Base-by-base conservation (phyloP, 441 rosid species). In the Erodium trifolium region DNA sequence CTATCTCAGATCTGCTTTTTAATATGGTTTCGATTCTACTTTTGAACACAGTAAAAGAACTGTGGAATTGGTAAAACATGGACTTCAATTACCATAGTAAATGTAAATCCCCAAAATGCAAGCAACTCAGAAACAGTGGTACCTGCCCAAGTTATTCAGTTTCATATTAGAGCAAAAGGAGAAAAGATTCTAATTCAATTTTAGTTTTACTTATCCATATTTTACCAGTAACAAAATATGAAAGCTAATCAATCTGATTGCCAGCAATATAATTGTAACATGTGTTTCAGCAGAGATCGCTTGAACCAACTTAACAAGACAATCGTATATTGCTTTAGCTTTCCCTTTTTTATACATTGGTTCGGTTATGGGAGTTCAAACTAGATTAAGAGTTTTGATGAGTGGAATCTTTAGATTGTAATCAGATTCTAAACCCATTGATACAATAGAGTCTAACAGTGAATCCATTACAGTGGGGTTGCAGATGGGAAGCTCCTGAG, bases 201-300 rank as follows among this genome's bases (percentile, higher is more conserved):
- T 35, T 45, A 5, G 45, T 57, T 47, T 69, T 45, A 17, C 18
- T 47, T 59, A 34, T 53, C 12, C 53, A 60, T 59, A 47, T 8
- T 63, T 43, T 66, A 51, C n/a, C 3, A 64, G 35, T 53, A 80
- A 70, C 67, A 37, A 62, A 78, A 69, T 11, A 53, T 27, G 10
- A 2, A 66, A 37, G 62, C 17, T 70, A 72, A 49, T 69, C 14
- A 72, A 69, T 66, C 63, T 31, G 29, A 69, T 6, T 55, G 62
- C 37, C 13, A 45, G 1, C 27, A 23, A 23, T 0, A 23, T 23
- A 23, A 23, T 23, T 23, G 27, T 23, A 23, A 23, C 27, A 45
- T 45, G 51, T 45, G 13, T 37, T 0, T 37, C 53, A 2, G 53
- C 6, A n/a, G 59, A 51, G 59, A 13, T n/a, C 59, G 2, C n/a